Conservation (phyloP, 176 grass and related monocot genomes). For the Eleusine indica region DNA sequence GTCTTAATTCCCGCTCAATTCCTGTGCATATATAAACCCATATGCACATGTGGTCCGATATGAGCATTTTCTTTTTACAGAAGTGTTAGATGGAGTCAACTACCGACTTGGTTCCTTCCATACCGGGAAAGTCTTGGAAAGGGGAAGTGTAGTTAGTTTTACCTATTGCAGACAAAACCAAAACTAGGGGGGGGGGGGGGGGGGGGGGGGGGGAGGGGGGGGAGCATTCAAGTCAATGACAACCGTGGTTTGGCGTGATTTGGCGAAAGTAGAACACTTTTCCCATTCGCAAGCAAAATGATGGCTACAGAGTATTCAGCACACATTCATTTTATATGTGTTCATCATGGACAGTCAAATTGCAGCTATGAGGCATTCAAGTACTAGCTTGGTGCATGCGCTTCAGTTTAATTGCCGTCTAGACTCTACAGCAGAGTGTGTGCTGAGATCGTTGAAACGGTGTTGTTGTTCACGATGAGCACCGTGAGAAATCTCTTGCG, state of each 20-base stretch:
- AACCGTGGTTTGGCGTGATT: not conserved
- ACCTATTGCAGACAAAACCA: not conserved
- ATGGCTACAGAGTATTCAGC: not conserved
- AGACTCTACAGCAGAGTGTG: no score
- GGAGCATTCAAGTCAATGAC: not conserved
- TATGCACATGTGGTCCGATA: not conserved
- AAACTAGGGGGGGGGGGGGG: no score
- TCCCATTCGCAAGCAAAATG: not conserved
- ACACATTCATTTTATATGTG: not conserved
- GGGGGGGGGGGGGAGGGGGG: no score
- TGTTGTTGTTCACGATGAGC: not conserved
- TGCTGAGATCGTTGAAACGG: not conserved
- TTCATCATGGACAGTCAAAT: not conserved
- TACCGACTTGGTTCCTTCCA: not conserved
- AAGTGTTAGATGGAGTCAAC: not conserved
- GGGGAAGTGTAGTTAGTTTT: not conserved
- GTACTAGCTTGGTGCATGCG: not conserved
- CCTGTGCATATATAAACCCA: no score
- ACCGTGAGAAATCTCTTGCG: constrained; percentile 17
- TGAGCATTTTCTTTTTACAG: not conserved
- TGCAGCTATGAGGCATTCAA: not conserved
- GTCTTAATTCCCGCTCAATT: no score
- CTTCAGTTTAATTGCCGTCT: not conserved
- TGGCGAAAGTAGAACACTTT: not conserved
- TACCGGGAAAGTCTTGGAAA: not conserved